Evolutionary conservation across 805 yeast species (phyloP).

Genomic region (Saccharomyces paradoxus): DNA sequence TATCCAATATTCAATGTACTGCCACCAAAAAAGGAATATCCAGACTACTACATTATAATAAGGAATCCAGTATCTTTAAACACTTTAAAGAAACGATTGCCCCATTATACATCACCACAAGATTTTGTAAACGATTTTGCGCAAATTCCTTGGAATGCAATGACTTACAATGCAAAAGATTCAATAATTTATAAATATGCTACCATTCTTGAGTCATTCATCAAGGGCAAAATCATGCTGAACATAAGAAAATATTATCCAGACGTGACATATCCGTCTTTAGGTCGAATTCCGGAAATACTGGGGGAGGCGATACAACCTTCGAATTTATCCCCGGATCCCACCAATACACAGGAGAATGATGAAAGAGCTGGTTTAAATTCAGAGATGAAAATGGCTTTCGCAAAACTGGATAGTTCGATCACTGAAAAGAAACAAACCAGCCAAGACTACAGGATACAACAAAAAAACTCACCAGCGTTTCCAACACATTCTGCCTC

Average conservation of each 20-base stretch:
- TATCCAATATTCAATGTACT: constrained; percentile 32
- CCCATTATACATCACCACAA: constrained; percentile 53
- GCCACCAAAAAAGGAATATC: constrained; percentile 58
- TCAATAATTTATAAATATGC: constrained; percentile 65
- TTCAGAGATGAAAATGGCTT: not conserved
- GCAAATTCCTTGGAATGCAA: constrained; percentile 86
- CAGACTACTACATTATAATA: constrained; percentile 75
- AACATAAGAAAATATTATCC: constrained; percentile 27
- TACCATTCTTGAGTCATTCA: constrained; percentile 37
- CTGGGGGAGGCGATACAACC: constrained; percentile 9
- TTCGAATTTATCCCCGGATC: constrained; percentile 2
- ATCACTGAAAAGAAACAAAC: not conserved
- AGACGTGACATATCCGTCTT: constrained; percentile 36
- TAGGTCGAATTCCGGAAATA: constrained; percentile 62
- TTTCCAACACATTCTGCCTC: constrained; percentile 6
- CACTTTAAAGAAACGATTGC: constrained; percentile 55
- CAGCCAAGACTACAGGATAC: not conserved
- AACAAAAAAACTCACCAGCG: not conserved
- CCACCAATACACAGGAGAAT: not conserved
- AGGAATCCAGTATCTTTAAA: constrained; percentile 72
- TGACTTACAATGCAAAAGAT: constrained; percentile 65
- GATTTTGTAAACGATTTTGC: constrained; percentile 71
- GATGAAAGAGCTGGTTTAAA: not conserved
- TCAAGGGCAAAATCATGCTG: constrained; percentile 31
- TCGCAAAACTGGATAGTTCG: not conserved